Percentiles rank a stretch among this genome's conserved stretches.
phyloP scores from a whole-genome alignment of 164 flowering plant species.

The Kingdonia uniflora region DNA sequence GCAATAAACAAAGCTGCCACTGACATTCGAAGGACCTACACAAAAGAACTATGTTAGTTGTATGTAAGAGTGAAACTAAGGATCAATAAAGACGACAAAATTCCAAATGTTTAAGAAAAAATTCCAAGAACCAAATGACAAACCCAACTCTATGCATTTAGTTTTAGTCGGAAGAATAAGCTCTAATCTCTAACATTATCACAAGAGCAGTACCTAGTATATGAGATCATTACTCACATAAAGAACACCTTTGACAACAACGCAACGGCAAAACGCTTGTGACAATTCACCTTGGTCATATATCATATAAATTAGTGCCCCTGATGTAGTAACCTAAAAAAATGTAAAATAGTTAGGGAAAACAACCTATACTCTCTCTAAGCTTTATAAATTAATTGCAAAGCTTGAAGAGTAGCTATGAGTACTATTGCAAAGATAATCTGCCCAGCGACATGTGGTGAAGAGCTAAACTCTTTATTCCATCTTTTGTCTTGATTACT shows the following conservation, averaged over 20 bases:
- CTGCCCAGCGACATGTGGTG: conserved; percentile 76
- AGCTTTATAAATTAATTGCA: too few species aligned
- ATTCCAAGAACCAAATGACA: not conserved
- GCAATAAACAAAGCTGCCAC: conserved; percentile 49
- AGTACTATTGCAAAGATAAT: conserved; percentile 21
- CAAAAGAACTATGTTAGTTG: conserved; percentile 2
- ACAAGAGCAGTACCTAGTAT: too few species aligned
- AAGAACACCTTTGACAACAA: conserved; percentile 90
- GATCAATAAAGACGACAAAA: not conserved
- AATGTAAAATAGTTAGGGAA: too few species aligned
- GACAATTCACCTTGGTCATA: conserved; percentile 96
- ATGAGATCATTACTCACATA: conserved; percentile 44
- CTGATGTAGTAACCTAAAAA: conserved; percentile 66
- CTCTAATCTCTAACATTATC: not conserved
- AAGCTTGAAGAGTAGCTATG: too few species aligned
- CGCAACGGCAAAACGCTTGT: conserved; percentile 92
- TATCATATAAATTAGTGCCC: conserved; percentile 78
- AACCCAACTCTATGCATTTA: not conserved
- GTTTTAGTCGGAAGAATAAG: not conserved
- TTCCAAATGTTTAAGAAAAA: not conserved
- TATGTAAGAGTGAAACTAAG: too few species aligned
- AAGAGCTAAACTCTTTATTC: conserved; percentile 57
- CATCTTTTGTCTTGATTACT: conserved; percentile 60
- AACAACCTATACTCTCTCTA: too few species aligned
- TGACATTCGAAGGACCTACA: conserved; percentile 81